Conservation (phyloP, 257 asterid genomes). For the Nicotiana benthamiana region DNA sequence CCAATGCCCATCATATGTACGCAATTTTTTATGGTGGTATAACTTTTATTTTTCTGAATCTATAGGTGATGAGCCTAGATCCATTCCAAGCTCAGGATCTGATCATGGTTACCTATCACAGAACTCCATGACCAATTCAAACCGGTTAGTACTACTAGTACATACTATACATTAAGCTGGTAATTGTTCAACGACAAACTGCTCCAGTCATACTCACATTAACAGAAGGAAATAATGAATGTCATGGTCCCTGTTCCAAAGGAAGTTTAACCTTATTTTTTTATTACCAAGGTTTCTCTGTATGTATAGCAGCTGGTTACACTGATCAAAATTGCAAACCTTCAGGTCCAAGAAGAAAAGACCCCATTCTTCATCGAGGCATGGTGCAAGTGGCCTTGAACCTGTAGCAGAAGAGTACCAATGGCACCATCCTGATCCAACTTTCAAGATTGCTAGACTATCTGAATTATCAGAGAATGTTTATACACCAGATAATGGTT, state of each 20-base stretch:
- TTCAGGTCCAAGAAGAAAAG: conserved; percentile 68
- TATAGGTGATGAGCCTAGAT: conserved; percentile 52
- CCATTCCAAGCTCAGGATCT: conserved; percentile 81
- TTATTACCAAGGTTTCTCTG: not conserved
- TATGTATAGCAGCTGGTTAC: not conserved
- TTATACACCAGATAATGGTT: conserved; percentile 42
- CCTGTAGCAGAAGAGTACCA: conserved; percentile 74
- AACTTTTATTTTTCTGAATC: conserved; percentile 9
- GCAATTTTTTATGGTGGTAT: not conserved
- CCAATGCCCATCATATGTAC: not conserved
- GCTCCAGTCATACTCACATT: not conserved
- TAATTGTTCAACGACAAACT: not conserved
- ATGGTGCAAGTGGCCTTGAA: conserved; percentile 64
- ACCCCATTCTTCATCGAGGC: conserved; percentile 45
- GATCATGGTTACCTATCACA: conserved; percentile 51
- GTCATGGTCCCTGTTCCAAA: not conserved
- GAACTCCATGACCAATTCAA: conserved; percentile 52
- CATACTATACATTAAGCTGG: not conserved
- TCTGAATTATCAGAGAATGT: conserved; percentile 39
- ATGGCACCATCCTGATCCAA: conserved; percentile 46
- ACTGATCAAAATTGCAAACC: conserved; percentile 5
- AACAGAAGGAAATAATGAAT: not conserved
- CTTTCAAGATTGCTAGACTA: conserved; percentile 42
- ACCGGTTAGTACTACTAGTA: conserved; percentile 41
- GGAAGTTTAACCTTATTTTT: not conserved